Evolutionary conservation across 2,329 filamentous ascomycete genomes (phyloP), one percentile per base, ranked within the genome.

Genomic region (Ophiostoma ips): DNA sequence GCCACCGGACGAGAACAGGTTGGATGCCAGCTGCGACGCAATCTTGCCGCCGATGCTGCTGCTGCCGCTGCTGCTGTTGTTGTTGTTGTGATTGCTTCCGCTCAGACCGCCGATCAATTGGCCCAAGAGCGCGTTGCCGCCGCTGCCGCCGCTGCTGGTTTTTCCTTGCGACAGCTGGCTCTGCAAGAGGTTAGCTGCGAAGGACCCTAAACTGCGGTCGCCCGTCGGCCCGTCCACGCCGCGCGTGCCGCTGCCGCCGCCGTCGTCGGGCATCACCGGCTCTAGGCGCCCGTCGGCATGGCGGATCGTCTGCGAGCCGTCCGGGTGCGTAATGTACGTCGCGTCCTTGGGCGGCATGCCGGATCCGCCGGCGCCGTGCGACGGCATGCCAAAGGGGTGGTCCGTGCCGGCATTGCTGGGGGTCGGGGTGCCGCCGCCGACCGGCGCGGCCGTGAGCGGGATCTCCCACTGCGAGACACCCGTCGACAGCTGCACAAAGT

Each of bases 401-500:
- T 82, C 76, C 53, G 62, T 58, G 49, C 63, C 68, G 51, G 71
- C 72, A 49, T 56, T 53, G 54, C 68, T 73, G 43, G 76, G 80
- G 35, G 76, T 80, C 60, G 69, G 77, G 6, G 55, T 57, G 41
- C 55, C 55, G 37, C 55, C 55, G 55, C 76, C 77, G 19, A 75
- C 72, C 41, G 76, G 78, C 8, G 76, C 80, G 46, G 80, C 72
- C 52, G 77, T 70, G 13, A 77, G 84, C 31, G 82, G 82, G 31
- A 75, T 72, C n/a, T 85, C 81, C 82, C 83, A 86, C 64, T 85
- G 81, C 55, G 81, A 84, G 35, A 77, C 71, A 45, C 82, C 82
- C 8, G 81, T 85, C 49, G 79, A 80, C 50, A 86, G 75, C 64
- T 85, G 81, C 47, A 86, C 82, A 62, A 77, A 83, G 64, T 83